Conservation (phyloP, 2,329 filamentous ascomycete genomes). For the Pezicula carpinea region DNA sequence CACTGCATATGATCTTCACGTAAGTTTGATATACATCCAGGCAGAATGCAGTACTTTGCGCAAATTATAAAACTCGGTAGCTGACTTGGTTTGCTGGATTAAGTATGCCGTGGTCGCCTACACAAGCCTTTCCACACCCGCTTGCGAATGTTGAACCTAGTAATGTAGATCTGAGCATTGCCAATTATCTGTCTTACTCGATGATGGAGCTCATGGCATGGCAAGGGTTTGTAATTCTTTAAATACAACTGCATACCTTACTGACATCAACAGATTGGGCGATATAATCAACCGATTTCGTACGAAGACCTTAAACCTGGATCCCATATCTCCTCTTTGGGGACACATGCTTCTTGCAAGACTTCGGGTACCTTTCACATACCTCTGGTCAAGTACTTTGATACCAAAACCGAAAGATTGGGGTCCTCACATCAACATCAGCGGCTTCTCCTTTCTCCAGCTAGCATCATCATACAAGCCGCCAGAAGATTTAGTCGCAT, state of each 20-base stretch:
- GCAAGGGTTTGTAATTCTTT: slow-evolving; percentile 50
- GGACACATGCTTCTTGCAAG: slow-evolving; percentile 67
- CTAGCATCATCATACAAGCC: slow-evolving; percentile 53
- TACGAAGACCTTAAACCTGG: slow-evolving; percentile 59
- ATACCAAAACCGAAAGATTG: slow-evolving; percentile 64
- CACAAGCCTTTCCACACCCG: slow-evolving; percentile 17
- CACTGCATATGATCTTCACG: slow-evolving; percentile 82
- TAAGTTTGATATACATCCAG: slow-evolving; percentile 55
- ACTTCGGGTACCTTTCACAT: slow-evolving; percentile 70
- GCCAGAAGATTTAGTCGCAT: slow-evolving; percentile 46
- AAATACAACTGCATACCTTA: neutral
- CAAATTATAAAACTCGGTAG: neutral
- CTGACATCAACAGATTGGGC: slow-evolving; percentile 41
- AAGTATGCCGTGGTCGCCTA: slow-evolving; percentile 22
- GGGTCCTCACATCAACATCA: slow-evolving; percentile 65
- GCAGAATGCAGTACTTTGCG: slow-evolving; percentile 8
- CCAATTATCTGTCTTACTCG: slow-evolving; percentile 63
- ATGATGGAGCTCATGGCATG: slow-evolving; percentile 67
- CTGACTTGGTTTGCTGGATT: neutral
- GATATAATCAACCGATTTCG: slow-evolving; percentile 74
- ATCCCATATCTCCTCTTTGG: slow-evolving; percentile 72
- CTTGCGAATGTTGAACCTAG: slow-evolving; percentile 57
- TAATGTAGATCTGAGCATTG: slow-evolving; percentile 58
- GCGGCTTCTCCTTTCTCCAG: slow-evolving; percentile 71
- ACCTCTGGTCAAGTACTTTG: slow-evolving; percentile 48